Evolutionary conservation across 495 filamentous ascomycete genomes (phyloP).

Genomic region (Neurospora sp.): DNA sequence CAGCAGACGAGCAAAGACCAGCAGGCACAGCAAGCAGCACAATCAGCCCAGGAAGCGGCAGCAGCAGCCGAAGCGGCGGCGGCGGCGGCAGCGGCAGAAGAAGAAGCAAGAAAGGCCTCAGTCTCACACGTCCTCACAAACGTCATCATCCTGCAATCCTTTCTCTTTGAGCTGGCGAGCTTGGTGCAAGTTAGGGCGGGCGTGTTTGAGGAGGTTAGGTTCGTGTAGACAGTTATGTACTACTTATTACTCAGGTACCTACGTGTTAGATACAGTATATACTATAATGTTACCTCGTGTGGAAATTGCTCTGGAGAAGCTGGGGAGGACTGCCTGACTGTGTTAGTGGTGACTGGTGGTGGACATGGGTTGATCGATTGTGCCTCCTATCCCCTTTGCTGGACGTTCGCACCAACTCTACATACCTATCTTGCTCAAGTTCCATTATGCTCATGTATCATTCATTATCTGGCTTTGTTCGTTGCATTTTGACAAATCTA

Average conservation of each 20-base stretch:
- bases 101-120: constrained; percentile 41
- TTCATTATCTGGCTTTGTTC: no score
- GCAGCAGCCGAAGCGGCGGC: constrained; percentile 5
- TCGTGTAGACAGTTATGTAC: constrained; percentile 10
- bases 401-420: no score
- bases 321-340: background rate
- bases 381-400: no score
- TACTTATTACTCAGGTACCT: background rate
- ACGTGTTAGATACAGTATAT: background rate
- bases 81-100: constrained; percentile 12
- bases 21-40: background rate
- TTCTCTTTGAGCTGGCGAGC: constrained; percentile 80
- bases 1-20: background rate
- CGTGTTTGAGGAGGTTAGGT: constrained; percentile 77
- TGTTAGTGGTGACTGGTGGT: background rate
- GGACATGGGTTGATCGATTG: no score
- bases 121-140: constrained; percentile 85
- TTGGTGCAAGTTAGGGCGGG: constrained; percentile 77
- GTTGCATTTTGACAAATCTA: no score
- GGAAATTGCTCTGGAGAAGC: background rate
- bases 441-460: no score
- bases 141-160: constrained; percentile 66
- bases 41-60: background rate
- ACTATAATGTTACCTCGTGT: background rate
- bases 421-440: no score